Conservation (phyloP, 2,329 filamentous ascomycete species). For the Huntiella bhutanensis region DNA sequence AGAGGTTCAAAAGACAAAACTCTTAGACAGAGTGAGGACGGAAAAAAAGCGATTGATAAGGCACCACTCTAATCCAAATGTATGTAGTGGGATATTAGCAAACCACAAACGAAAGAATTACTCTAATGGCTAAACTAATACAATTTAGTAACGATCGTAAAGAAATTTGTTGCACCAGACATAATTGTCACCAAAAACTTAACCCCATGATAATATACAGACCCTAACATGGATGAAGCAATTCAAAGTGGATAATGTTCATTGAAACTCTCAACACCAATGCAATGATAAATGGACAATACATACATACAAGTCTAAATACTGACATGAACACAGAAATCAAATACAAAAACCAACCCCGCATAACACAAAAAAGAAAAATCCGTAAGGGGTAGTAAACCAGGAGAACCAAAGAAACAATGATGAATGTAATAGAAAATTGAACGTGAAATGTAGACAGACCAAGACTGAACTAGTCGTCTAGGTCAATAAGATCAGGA, state of each 20-base stretch:
- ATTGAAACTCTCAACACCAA: no score
- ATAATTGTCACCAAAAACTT: no score
- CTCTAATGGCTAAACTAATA: no score
- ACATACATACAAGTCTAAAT: background rate
- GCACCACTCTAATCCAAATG: no score
- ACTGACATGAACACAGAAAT: background rate
- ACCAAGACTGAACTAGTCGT: constrained; percentile 26
- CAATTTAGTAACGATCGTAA: no score
- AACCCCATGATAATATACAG: no score
- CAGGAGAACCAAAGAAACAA: constrained; percentile 8
- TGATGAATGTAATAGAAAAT: constrained; percentile 9
- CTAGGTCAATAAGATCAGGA: constrained; percentile 69
- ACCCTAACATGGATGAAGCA: no score
- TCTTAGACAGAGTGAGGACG: background rate
- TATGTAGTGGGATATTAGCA: no score
- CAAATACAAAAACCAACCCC: background rate
- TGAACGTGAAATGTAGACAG: constrained; percentile 5
- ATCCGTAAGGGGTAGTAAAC: background rate
- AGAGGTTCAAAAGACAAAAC: background rate
- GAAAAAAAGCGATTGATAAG: no score
- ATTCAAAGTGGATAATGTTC: constrained; percentile 3
- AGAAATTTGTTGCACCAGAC: no score
- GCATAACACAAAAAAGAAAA: background rate
- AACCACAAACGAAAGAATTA: no score
- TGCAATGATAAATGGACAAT: background rate